phyloP scores from a whole-genome alignment of 768 basidiomycete species.

The Suillus ampliporus region DNA sequence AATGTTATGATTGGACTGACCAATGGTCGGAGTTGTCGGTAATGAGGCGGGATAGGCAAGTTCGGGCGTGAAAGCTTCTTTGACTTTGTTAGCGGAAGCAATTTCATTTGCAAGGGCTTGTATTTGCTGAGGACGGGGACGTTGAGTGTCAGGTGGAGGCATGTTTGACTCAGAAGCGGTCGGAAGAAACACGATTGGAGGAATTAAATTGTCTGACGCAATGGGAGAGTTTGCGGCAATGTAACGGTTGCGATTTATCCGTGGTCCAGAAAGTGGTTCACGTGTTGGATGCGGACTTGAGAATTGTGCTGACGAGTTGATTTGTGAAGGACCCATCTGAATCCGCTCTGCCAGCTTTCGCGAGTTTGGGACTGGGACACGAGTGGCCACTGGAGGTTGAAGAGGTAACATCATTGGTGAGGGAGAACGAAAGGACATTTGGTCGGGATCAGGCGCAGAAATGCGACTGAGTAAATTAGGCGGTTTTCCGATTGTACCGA shows the following conservation, averaged over 20 bases:
- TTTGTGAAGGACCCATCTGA: background rate
- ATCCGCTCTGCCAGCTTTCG: background rate
- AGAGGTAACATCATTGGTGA: constrained; percentile 27
- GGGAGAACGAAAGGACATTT: constrained; percentile 31
- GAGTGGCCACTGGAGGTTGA: constrained; percentile 10
- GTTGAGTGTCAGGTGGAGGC: constrained; percentile 15
- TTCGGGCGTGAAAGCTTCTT: background rate
- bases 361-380: background rate
- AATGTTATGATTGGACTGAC: background rate
- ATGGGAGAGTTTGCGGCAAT: background rate
- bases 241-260: background rate
- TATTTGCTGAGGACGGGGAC: too few species aligned
- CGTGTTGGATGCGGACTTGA: background rate
- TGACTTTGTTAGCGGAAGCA: background rate
- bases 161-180: constrained; percentile 21
- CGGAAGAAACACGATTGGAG: constrained; percentile 37
- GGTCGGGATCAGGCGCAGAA: constrained; percentile 38
- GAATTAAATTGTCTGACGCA: constrained; percentile 26
- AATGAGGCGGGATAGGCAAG: background rate
- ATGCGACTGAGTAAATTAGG: constrained; percentile 60
- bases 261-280: constrained; percentile 7
- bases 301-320: background rate
- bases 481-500: constrained; percentile 57
- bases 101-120: background rate
- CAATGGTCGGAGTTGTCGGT: background rate